These are phyloP conservation scores for Trichoderma parareesei DNA, from an alignment of 495 filamentous ascomycete species.

Conservation along the genomic window DNA sequence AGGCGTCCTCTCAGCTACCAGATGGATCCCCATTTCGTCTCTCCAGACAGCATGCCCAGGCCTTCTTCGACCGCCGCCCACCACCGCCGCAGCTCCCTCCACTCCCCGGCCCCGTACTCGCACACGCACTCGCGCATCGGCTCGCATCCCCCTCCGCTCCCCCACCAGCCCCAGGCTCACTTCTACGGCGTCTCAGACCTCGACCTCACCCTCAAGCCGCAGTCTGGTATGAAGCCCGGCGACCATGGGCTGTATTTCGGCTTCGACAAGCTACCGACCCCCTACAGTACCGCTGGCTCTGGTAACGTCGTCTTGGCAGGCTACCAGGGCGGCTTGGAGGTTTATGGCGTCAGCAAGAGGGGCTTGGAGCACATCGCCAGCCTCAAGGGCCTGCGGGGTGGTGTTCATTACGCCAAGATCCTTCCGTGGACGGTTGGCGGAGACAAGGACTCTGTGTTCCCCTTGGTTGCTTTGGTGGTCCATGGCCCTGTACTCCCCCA, in stretches of 20 bases:
- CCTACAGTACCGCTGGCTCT: conserved; percentile 40
- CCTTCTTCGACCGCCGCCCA: conserved; percentile 36
- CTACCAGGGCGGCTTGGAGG: conserved; percentile 64
- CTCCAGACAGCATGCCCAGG: conserved; percentile 33
- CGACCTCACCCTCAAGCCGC: conserved; percentile 53
- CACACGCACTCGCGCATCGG: conserved; percentile 34
- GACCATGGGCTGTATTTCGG: conserved; percentile 64
- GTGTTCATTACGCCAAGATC: conserved; percentile 75
- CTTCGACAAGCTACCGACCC: conserved; percentile 59
- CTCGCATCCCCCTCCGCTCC: conserved; percentile 56
- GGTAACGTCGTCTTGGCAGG: conserved; percentile 69
- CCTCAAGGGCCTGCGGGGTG: conserved; percentile 66
- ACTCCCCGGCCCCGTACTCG: conserved; percentile 34
- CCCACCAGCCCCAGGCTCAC: conserved; percentile 74
- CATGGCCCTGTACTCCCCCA: conserved; percentile 57
- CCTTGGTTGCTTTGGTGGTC: conserved; percentile 65
- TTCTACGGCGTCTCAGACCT: conserved; percentile 59
- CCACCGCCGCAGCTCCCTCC: conserved; percentile 49
- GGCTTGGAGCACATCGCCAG: conserved; percentile 56
- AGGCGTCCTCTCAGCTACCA: conserved; percentile 46
- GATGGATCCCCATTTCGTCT: conserved; percentile 35
- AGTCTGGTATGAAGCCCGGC: conserved; percentile 46
- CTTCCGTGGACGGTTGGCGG: conserved; percentile 44
- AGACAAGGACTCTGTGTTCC: conserved; percentile 31
- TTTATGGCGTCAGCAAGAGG: conserved; percentile 60